phyloP scores from a whole-genome alignment of 768 basidiomycete species.

The Mycena indigotica region DNA sequence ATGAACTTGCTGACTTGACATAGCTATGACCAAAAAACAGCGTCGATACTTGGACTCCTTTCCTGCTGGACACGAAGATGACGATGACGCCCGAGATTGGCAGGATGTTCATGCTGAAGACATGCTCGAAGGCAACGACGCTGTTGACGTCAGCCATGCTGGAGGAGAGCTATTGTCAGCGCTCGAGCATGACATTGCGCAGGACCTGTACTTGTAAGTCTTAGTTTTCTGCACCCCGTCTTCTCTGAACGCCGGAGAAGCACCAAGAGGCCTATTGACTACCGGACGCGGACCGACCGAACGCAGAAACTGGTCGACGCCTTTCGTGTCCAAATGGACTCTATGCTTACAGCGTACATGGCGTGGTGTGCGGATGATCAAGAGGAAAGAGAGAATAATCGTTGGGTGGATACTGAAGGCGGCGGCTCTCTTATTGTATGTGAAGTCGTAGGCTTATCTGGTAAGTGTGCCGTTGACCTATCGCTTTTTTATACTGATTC shows the following conservation, averaged over 20 bases:
- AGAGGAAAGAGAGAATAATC: not conserved
- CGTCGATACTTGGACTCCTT: too few relatives aligned
- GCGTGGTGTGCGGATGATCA: not conserved
- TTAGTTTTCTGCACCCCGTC: not conserved
- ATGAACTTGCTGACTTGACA: too few relatives aligned
- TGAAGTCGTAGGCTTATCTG: not conserved
- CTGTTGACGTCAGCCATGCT: not conserved
- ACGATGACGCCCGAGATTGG: not conserved
- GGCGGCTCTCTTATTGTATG: not conserved
- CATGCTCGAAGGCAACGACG: not conserved
- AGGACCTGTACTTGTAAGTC: not conserved
- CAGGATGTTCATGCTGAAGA: not conserved
- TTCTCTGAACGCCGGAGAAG: not conserved
- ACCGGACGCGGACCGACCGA: not conserved
- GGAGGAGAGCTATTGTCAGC: not conserved
- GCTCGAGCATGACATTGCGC: not conserved
- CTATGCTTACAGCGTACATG: not conserved
- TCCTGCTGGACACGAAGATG: too few relatives aligned
- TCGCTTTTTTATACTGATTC: not conserved
- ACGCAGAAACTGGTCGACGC: not conserved
- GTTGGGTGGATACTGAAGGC: not conserved
- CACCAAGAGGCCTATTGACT: not conserved
- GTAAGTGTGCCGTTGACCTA: not conserved
- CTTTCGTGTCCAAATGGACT: not conserved
- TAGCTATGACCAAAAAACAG: too few relatives aligned